Evolutionary conservation across 1,284 basidiomycete genomes (phyloP), one percentile per base, ranked within the genome.

Genomic region (Fomitopsis palustris): DNA sequence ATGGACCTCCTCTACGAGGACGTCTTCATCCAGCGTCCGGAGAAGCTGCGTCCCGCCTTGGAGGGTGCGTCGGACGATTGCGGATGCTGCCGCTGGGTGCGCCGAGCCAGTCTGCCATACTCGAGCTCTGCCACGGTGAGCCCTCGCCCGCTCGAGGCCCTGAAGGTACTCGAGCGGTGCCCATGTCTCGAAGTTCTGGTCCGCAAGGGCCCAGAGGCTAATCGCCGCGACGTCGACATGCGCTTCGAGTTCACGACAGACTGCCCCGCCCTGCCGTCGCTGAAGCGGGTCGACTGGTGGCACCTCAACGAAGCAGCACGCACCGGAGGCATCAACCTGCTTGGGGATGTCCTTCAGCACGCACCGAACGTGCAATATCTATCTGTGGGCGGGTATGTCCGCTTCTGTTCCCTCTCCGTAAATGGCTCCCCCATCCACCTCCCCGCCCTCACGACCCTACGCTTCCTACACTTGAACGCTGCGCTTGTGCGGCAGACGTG

Each of bases 231-330:
- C 49, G 56, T 59, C 10, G 64, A 67, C 42, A 67, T 78, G n/a
- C 74, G 71, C 29, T 88, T 82, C 71, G 81, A 86, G 47, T 84
- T 81, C 66, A 78, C 82, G 35, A 78, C 79, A 4, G 75, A 73
- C 62, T 72, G 70, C 53, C 70, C 84, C 0, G 68, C 78, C 0
- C 62, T 88, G 4, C 74, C 77, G 10, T 79, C 80, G n/a, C 74
- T 89, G 37, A 80, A 78, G 49, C 81, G 85, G 21, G 75, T 89
- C 41, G 87, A 89, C 56, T 89, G 87, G 85, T 87, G 84, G 80
- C 79, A 86, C 64, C 70, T 82, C 63, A 74, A 75, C 59, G 80
- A 82, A 55, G 87, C 87, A 31, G 79, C 85, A 29, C 78, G 81
- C 56, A 77, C 83, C 14, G 86, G 86, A 8, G 87, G 87, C 2